A percentile compares a stretch with the other conserved stretches of the same genome.
Conservation (phyloP, 306 rosid species). For the Gastrolobium villosum region DNA sequence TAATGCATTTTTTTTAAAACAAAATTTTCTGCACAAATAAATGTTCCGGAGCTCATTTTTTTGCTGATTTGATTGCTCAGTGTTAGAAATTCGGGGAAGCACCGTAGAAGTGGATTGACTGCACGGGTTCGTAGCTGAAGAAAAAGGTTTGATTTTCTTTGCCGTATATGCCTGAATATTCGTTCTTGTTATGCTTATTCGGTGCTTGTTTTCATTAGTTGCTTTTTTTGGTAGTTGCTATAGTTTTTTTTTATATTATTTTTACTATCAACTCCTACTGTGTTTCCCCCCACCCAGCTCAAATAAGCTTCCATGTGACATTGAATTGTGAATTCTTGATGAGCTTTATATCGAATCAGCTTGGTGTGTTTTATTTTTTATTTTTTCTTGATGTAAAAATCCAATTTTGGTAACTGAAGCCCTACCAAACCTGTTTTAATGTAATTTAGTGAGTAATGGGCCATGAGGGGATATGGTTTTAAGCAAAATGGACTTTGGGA, state of each 20-base stretch:
- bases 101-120: conserved; percentile 56
- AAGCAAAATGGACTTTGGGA: conserved; percentile 35
- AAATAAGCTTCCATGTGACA: conserved; percentile 34
- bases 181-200: conserved; percentile 44
- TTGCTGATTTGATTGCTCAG: conserved; percentile 47
- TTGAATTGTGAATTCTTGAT: conserved; percentile 43
- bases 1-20: conserved; percentile 27
- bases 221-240: conserved; percentile 9
- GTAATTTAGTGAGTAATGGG: conserved; percentile 37
- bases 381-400: conserved; percentile 36
- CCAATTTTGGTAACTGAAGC: conserved; percentile 38
- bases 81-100: conserved; percentile 55
- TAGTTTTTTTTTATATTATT: conserved; percentile 9
- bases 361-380: conserved; percentile 6
- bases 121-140: conserved; percentile 49
- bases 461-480: conserved; percentile 45
- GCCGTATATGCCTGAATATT: conserved; percentile 55
- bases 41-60: conserved; percentile 51
- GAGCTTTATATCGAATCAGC: conserved; percentile 6
- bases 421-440: not conserved
- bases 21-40: not conserved
- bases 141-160: conserved; percentile 53
- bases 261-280: conserved; percentile 13
- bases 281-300: conserved; percentile 9
- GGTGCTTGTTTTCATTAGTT: conserved; percentile 18